phyloP scores from a whole-genome alignment of 768 basidiomycete species.

The Leucocoprinus leucothites region DNA sequence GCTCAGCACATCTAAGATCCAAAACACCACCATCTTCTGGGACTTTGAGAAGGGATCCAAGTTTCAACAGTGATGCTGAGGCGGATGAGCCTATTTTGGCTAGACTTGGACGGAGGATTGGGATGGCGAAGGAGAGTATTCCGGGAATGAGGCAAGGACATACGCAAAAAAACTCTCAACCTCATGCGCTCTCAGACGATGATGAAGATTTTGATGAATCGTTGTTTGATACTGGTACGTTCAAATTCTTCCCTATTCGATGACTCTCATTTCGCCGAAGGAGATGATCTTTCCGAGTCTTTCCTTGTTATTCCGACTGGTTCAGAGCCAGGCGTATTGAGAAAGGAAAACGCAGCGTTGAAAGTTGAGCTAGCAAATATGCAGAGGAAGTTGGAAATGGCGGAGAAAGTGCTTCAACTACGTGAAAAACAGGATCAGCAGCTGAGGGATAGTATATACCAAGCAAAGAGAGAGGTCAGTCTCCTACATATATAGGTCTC shows the following conservation, averaged over 20 bases:
- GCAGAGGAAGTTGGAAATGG: slow-evolving; percentile 54
- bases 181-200: slow-evolving; percentile 17
- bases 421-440: slow-evolving; percentile 79
- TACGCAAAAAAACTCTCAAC: slow-evolving; percentile 12
- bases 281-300: slow-evolving; percentile 74
- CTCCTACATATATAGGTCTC: neutral
- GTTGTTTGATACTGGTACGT: slow-evolving; percentile 60
- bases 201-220: slow-evolving; percentile 59
- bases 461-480: slow-evolving; percentile 61
- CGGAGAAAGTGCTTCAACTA: slow-evolving; percentile 62
- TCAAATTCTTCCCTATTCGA: neutral
- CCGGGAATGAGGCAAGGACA: slow-evolving; percentile 10
- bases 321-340: slow-evolving; percentile 47
- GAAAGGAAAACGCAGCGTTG: slow-evolving; percentile 65
- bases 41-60: slow-evolving; percentile 29
- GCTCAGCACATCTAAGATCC: slow-evolving; percentile 1
- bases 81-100: slow-evolving; percentile 61
- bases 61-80: slow-evolving; percentile 65
- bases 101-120: slow-evolving; percentile 50
- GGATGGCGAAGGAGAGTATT: slow-evolving; percentile 34
- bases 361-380: slow-evolving; percentile 57
- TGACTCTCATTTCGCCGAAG: slow-evolving; percentile 23
- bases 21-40: slow-evolving; percentile 23
- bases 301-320: slow-evolving; percentile 73
- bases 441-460: slow-evolving; percentile 74